Percentiles rank a stretch among this genome's conserved stretches.
Conservation (phyloP, 2,329 filamentous ascomycete genomes). For the Biscogniauxia mediterranea region DNA sequence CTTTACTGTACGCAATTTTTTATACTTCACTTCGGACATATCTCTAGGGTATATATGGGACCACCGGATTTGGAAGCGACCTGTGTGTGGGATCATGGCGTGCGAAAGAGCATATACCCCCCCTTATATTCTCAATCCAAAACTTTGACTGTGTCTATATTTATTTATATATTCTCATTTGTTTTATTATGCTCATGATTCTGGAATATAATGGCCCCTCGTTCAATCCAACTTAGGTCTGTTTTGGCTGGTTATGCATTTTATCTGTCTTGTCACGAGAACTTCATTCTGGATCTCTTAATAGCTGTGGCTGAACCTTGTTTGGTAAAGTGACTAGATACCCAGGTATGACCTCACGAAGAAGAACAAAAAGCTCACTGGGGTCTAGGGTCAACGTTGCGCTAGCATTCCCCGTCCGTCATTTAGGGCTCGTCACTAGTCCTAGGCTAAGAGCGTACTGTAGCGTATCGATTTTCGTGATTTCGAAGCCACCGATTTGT, state of each 20-base stretch:
- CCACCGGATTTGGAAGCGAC: neutral
- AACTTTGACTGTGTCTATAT: neutral
- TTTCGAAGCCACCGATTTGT: neutral
- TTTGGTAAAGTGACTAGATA: neutral
- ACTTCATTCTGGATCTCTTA: neutral
- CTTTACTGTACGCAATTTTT: neutral
- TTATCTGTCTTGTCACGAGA: neutral
- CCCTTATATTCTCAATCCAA: neutral
- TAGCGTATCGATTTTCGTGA: neutral
- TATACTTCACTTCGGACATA: neutral
- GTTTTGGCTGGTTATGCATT: neutral
- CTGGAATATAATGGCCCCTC: neutral
- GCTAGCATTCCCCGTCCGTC: neutral
- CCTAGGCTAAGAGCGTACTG: neutral
- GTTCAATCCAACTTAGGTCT: neutral
- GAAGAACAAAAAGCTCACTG: neutral
- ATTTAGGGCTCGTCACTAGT: neutral
- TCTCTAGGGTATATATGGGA: conserved; percentile 3
- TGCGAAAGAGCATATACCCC: conserved; percentile 4
- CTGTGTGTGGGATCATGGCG: neutral
- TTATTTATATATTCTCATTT: neutral
- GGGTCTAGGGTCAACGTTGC: too few relatives aligned
- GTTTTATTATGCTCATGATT: neutral
- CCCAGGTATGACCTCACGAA: neutral
- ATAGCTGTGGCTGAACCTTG: neutral